phyloP scores from a whole-genome alignment of 345 rosid genomes.

The Salix udensis region DNA sequence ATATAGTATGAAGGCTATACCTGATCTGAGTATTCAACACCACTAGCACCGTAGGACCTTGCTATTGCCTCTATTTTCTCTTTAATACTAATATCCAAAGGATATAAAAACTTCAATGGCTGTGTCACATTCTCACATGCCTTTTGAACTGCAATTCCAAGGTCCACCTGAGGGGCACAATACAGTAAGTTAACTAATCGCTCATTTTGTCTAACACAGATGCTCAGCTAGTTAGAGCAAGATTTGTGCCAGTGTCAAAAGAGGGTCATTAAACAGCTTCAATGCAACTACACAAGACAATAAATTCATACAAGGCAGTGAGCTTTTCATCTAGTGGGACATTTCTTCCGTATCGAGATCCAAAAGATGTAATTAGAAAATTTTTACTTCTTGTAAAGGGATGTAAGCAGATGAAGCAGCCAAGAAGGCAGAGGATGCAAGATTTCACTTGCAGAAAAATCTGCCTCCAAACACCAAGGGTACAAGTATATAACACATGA shows the following conservation, averaged over 20 bases:
- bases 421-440: background rate
- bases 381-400: background rate
- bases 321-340: background rate
- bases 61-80: conserved; percentile 91
- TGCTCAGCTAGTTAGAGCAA: background rate
- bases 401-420: background rate
- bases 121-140: conserved; percentile 75
- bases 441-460: background rate
- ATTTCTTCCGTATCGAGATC: background rate
- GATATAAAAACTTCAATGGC: conserved; percentile 71
- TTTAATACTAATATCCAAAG: conserved; percentile 72
- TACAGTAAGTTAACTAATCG: background rate
- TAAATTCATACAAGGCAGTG: background rate
- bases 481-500: background rate
- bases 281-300: background rate
- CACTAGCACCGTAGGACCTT: conserved; percentile 86
- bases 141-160: conserved; percentile 84
- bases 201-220: background rate
- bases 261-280: background rate
- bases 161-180: conserved; percentile 63
- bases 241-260: background rate
- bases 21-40: conserved; percentile 93
- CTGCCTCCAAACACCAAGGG: background rate
- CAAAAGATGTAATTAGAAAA: background rate
- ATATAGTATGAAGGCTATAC: conserved; percentile 30